phyloP scores from a whole-genome alignment of 768 basidiomycete species.

The Trametes meyenii region DNA sequence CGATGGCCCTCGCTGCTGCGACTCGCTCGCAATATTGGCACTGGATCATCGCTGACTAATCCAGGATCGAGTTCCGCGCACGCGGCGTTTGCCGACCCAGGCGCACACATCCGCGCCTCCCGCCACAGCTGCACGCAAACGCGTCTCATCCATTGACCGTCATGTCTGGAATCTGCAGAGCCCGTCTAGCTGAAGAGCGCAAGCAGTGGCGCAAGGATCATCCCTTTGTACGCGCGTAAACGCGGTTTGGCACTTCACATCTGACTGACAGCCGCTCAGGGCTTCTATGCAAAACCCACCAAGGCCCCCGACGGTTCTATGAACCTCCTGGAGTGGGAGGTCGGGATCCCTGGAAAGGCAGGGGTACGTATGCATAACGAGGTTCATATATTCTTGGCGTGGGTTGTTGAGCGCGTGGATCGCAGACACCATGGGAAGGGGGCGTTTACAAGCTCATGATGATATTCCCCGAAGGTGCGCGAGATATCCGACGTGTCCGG shows the following conservation, averaged over 20 bases:
- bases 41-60: constrained; percentile 12
- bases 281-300: constrained; percentile 93
- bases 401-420: constrained; percentile 28
- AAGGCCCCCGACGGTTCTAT: constrained; percentile 92
- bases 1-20: constrained; percentile 1
- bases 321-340: constrained; percentile 98
- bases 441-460: constrained; percentile 94
- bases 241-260: background rate
- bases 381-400: constrained; percentile 24
- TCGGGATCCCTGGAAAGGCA: constrained; percentile 94
- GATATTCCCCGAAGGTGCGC: constrained; percentile 93
- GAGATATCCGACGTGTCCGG: constrained; percentile 14
- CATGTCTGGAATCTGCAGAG: constrained; percentile 93
- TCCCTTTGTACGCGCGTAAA: constrained; percentile 77
- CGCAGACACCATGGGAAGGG: constrained; percentile 94
- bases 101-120: constrained; percentile 8
- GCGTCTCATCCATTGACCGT: constrained; percentile 16
- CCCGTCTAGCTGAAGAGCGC: constrained; percentile 92
- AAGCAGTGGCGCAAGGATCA: constrained; percentile 99
- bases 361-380: constrained; percentile 57
- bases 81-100: constrained; percentile 14
- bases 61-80: background rate
- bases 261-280: constrained; percentile 49
- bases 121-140: constrained; percentile 10
- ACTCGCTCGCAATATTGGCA: background rate